Evolutionary conservation across 1,284 basidiomycete species (phyloP), one percentile per base, ranked within the genome.

Genomic region (Trichosporon ovoides): DNA sequence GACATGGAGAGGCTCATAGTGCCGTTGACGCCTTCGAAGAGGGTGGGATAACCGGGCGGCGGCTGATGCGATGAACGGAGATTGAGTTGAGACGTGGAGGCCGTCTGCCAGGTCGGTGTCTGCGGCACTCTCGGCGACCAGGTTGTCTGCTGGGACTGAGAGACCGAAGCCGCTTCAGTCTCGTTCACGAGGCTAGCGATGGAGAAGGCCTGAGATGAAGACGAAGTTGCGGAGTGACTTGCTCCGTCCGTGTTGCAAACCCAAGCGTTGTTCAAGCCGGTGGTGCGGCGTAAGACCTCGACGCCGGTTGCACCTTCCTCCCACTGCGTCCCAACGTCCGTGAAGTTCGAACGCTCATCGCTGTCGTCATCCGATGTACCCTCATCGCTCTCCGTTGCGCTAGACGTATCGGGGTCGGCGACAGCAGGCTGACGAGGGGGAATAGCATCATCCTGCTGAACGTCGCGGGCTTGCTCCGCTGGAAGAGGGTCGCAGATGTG

Each of bases 401-500:
- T 38, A 10, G 43, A 48, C 16, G 18, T 48, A 22, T 48, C 43
- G 22, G 24, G 43, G 16, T 48, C 43, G n/a, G 43, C 22, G 3
- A 24, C 43, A n/a, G 16, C 16, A 1, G 7, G 22, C 16, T 35
- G 38, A 7, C 18, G 43, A 7, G 20, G 38, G 1, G 62, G 57
- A 16, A 55, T 50, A 3, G 49, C 34, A 37, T 66, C 64, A 24
- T 66, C 64, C 51, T 66, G 64, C 9, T 58, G 48, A 18, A 66
- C 37, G 16, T 53, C 20, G 7, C 49, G 46, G 2, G 64, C 62
- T 31, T 66, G 48, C 7, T 58, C 58, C 2, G 31, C 36, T 0
- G 64, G 55, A 1, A 66, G 37, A 7, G 64, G 37, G 10, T 64
- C 37, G 52, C 64, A 66, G 35, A 66, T 64, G 60, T 66, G 64